Percentiles rank a stretch among this genome's conserved stretches.
Evolutionary conservation across 306 rosid species (phyloP).

Genomic region (Acacia crassicarpa): DNA sequence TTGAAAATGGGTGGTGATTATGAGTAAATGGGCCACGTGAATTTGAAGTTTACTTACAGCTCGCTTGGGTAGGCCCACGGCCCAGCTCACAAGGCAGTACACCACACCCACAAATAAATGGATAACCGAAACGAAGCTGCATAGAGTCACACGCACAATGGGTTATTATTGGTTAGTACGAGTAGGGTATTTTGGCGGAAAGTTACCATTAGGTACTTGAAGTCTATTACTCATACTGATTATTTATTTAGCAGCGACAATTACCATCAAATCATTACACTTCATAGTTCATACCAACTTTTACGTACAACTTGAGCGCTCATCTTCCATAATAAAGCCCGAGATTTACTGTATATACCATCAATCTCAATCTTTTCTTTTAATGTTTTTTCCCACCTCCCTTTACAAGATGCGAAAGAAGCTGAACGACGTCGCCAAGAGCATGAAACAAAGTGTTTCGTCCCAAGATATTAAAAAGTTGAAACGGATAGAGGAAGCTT

Average conservation of each 20-base stretch:
- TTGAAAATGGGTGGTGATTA: neutral
- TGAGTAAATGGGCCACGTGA: conserved; percentile 40
- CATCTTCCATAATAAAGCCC: neutral
- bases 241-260: neutral
- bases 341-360: neutral
- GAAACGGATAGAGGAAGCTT: neutral
- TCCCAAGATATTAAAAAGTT: neutral
- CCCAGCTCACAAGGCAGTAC: conserved; percentile 82
- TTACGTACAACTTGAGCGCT: neutral
- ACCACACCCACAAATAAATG: conserved; percentile 88
- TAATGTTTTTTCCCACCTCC: neutral
- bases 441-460: neutral
- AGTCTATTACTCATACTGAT: neutral
- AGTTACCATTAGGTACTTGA: neutral
- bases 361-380: neutral
- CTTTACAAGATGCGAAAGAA: neutral
- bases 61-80: conserved; percentile 88
- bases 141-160: conserved; percentile 3
- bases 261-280: neutral
- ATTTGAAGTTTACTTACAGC: conserved; percentile 59
- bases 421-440: neutral
- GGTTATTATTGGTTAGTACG: neutral
- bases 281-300: neutral
- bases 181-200: neutral
- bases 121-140: conserved; percentile 88